A percentile compares a stretch with the other conserved stretches of the same genome.
These are phyloP conservation scores for Lentinula novae-zelandiae DNA, from an alignment of 1,284 basidiomycete species.

Conservation along the genomic window DNA sequence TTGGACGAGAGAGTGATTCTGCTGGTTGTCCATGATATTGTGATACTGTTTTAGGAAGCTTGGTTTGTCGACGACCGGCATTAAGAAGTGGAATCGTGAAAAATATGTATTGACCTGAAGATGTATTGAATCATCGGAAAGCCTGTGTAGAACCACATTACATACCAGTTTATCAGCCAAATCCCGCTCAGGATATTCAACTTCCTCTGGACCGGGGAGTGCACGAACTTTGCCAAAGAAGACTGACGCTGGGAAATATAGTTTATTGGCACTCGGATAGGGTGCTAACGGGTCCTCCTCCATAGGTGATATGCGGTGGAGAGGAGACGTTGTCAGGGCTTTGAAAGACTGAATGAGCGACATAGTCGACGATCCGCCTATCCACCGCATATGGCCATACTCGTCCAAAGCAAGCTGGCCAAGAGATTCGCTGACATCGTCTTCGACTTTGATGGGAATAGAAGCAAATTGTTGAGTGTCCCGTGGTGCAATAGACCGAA, in stretches of 20 bases:
- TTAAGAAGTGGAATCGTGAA: conserved; percentile 75
- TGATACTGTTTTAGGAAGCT: conserved; percentile 72
- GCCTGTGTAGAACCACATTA: conserved; percentile 17
- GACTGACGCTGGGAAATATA: conserved; percentile 86
- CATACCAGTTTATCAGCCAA: conserved; percentile 77
- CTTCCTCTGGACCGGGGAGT: conserved; percentile 80
- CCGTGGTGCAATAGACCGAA: conserved; percentile 39
- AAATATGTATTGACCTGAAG: conserved; percentile 81
- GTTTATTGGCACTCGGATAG: conserved; percentile 72
- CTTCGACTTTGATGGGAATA: conserved; percentile 57
- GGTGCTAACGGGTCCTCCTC: conserved; percentile 76
- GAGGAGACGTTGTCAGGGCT: conserved; percentile 65
- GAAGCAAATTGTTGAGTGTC: conserved; percentile 21
- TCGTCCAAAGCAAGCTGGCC: conserved; percentile 87
- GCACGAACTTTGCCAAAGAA: conserved; percentile 86
- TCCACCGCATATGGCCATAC: conserved; percentile 88
- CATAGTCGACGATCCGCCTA: conserved; percentile 88
- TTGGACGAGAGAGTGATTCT: conserved; percentile 48
- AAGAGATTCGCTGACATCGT: conserved; percentile 74
- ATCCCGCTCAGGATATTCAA: conserved; percentile 80
- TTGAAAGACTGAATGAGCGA: conserved; percentile 87
- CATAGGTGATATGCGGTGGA: conserved; percentile 77
- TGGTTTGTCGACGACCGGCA: conserved; percentile 82
- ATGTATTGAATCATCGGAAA: conserved; percentile 10
- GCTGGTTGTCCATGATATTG: conserved; percentile 66